Evolutionary conservation across 2,329 filamentous ascomycete species (phyloP).

Genomic region (Fusarium sp.): DNA sequence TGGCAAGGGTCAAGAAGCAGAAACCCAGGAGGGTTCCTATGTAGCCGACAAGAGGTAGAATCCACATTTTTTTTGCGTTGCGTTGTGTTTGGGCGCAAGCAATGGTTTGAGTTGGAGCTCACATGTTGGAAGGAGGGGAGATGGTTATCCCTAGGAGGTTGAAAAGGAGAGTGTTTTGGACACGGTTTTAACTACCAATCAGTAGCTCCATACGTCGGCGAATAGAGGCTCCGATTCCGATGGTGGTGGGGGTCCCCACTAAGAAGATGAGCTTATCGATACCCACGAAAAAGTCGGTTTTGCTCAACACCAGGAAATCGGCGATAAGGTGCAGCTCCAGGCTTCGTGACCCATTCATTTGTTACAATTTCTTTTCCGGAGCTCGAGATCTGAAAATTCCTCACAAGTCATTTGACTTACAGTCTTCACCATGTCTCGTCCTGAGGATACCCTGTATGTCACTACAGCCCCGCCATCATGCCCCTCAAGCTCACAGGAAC

Average conservation of each 20-base stretch:
- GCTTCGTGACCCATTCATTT: neutral
- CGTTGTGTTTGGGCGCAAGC: conserved; percentile 19
- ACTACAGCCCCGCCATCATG: conserved; percentile 31
- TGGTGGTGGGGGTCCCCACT: neutral
- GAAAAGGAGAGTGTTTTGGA: conserved; percentile 20
- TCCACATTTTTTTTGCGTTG: conserved; percentile 81
- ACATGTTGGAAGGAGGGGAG: conserved; percentile 34
- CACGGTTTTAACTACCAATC: conserved; percentile 41
- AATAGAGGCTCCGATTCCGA: neutral
- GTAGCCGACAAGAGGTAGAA: conserved; percentile 91
- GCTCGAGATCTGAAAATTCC: accelerated
- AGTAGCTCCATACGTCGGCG: conserved; percentile 4
- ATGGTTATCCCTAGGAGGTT: conserved; percentile 11
- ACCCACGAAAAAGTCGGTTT: conserved; percentile 43
- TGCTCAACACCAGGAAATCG: conserved; percentile 22
- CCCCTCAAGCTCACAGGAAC: conserved; percentile 40
- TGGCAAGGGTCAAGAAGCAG: conserved; percentile 91
- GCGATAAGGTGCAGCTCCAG: conserved; percentile 11
- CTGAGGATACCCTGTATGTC: conserved; percentile 89
- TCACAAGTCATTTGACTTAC: neutral
- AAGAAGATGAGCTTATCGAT: conserved; percentile 37
- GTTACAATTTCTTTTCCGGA: neutral
- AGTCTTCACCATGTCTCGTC: conserved; percentile 82
- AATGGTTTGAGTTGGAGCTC: conserved; percentile 23
- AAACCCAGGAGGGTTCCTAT: conserved; percentile 88